phyloP scores from a whole-genome alignment of 139 green algal species.

The Chlamydomonas sp. region DNA sequence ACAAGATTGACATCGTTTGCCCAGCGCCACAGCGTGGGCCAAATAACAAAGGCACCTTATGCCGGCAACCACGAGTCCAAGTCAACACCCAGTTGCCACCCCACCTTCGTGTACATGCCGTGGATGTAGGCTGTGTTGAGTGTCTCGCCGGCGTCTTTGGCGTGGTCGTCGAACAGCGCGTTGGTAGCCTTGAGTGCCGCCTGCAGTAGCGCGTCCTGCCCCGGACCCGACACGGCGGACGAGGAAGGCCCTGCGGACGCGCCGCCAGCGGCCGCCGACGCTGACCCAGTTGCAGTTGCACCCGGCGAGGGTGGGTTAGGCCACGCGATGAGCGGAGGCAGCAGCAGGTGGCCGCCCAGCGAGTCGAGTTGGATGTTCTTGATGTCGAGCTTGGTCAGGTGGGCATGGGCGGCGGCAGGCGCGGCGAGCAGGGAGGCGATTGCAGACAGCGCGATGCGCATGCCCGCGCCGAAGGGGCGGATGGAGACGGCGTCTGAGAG shows the following conservation, averaged over 20 bases:
- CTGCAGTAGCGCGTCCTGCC: neutral
- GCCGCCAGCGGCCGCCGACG: no score
- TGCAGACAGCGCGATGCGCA: slow-evolving; percentile 63
- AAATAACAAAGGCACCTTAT: no score
- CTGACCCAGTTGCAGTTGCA: no score
- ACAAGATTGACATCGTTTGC: no score
- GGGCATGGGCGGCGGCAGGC: slow-evolving; percentile 30
- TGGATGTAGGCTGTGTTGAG: slow-evolving; percentile 72
- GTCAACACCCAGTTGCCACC: no score
- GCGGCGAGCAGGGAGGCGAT: slow-evolving; percentile 69
- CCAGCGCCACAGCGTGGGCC: no score
- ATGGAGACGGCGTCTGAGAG: slow-evolving; percentile 47
- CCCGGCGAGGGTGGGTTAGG: neutral
- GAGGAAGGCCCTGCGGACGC: no score
- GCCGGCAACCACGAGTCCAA: no score
- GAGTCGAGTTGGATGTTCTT: slow-evolving; percentile 85
- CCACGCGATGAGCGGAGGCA: slow-evolving; percentile 62
- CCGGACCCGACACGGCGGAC: no score
- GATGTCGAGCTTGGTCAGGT: slow-evolving; percentile 68
- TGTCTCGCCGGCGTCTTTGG: slow-evolving; percentile 74
- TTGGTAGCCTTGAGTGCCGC: slow-evolving; percentile 52
- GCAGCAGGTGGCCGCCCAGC: slow-evolving; percentile 67
- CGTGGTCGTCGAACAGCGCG: slow-evolving; percentile 76
- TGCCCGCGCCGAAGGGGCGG: slow-evolving; percentile 61
- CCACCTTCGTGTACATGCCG: slow-evolving; percentile 83